phyloP scores from a whole-genome alignment of 345 rosid species.

The Lumnitzera racemosa region DNA sequence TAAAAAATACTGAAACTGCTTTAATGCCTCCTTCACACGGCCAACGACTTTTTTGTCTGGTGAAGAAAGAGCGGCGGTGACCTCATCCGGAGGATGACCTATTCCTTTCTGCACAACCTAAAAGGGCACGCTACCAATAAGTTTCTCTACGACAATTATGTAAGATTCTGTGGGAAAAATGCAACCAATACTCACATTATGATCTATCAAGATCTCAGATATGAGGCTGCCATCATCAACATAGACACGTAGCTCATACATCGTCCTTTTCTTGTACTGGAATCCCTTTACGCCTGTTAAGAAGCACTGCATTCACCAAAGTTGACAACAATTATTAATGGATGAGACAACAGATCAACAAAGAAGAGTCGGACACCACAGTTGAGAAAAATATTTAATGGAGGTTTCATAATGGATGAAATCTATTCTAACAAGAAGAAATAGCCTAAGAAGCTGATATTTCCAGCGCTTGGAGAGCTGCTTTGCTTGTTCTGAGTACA shows the following conservation, averaged over 20 bases:
- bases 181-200: conserved; percentile 44
- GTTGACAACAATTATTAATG: too few relatives aligned
- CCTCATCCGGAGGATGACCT: conserved; percentile 75
- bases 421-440: too few relatives aligned
- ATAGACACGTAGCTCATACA: conserved; percentile 63
- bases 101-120: conserved; percentile 70
- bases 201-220: conserved; percentile 74
- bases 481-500: too few relatives aligned
- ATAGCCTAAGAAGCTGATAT: too few relatives aligned
- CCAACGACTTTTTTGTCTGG: conserved; percentile 31
- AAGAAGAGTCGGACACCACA: too few relatives aligned
- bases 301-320: conserved; percentile 45
- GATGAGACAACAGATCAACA: too few relatives aligned
- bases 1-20: conserved; percentile 54
- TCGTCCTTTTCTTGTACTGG: conserved; percentile 48
- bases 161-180: background rate
- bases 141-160: conserved; percentile 1
- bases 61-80: conserved; percentile 74
- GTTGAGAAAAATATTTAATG: too few relatives aligned
- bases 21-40: conserved; percentile 61
- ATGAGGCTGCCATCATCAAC: conserved; percentile 97
- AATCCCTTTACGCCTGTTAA: conserved; percentile 85
- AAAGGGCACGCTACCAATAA: conserved; percentile 9
- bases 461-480: too few relatives aligned
- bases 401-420: too few relatives aligned